These are phyloP conservation scores for Aspergillus ibericus DNA, from an alignment of 2,329 filamentous ascomycete species.

Conservation along the genomic window DNA sequence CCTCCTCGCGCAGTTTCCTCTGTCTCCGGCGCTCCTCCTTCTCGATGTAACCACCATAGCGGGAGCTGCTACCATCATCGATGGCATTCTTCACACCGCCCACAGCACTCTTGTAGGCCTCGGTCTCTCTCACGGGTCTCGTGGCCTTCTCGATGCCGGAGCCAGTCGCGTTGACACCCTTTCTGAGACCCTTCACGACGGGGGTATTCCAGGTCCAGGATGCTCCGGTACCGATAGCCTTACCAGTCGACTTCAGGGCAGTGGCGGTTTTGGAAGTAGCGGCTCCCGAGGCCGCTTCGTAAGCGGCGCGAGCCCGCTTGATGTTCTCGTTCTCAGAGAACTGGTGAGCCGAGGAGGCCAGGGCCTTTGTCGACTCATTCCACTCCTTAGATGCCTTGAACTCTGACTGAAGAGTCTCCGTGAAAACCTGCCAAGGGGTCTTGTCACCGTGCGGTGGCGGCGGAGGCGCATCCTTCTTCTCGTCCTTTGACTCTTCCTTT, in stretches of 20 bases:
- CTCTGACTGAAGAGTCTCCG: conserved; percentile 89
- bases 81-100: conserved; percentile 83
- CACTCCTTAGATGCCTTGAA: conserved; percentile 98
- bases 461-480: conserved; percentile 65
- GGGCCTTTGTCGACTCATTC: conserved; percentile 97
- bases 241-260: conserved; percentile 81
- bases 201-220: conserved; percentile 97
- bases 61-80: conserved; percentile 92
- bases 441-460: conserved; percentile 98
- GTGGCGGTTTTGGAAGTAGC: conserved; percentile 75
- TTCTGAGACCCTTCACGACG: conserved; percentile 86
- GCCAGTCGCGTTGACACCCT: conserved; percentile 81
- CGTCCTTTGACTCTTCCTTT: conserved; percentile 47
- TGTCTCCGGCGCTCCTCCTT: conserved; percentile 87
- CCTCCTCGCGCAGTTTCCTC: conserved; percentile 69
- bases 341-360: conserved; percentile 83
- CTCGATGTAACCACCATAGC: conserved; percentile 95
- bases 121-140: conserved; percentile 87
- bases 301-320: conserved; percentile 79
- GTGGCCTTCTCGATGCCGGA: conserved; percentile 92
- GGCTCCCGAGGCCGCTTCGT: conserved; percentile 80
- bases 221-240: conserved; percentile 84
- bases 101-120: conserved; percentile 71
- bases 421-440: conserved; percentile 98
- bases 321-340: conserved; percentile 93